A percentile compares a stretch with the other conserved stretches of the same genome.
phyloP scores from a whole-genome alignment of 257 asterid genomes.

The Solanum clarkiae region DNA sequence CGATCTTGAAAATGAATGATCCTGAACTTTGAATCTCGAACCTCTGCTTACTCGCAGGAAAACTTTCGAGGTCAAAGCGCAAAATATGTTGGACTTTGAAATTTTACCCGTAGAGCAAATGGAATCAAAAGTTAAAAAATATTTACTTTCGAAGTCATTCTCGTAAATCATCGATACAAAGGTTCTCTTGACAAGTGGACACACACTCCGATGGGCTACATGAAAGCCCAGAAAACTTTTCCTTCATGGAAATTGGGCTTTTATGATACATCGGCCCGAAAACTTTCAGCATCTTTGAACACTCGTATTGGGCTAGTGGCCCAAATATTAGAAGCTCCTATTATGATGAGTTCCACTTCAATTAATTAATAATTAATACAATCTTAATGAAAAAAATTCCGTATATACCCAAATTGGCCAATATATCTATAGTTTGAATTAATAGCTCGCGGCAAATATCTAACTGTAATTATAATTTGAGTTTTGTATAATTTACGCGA shows the following conservation, averaged over 20 bases:
- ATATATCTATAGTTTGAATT: no score
- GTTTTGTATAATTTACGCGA: no score
- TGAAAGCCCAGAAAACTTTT: not conserved
- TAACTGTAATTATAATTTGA: no score
- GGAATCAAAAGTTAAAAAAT: not conserved
- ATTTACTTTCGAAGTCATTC: not conserved
- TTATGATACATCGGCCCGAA: not conserved
- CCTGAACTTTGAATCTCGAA: not conserved
- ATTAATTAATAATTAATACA: no score
- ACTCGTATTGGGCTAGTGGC: not conserved
- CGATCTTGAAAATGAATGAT: not conserved
- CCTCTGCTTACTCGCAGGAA: not conserved
- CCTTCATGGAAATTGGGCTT: not conserved
- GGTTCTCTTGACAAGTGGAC: not conserved
- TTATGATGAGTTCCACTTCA: no score
- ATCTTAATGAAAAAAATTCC: no score
- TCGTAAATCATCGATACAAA: not conserved
- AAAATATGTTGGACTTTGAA: not conserved
- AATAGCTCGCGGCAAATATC: rapidly evolving
- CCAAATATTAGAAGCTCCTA: not conserved
- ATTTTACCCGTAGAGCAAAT: not conserved
- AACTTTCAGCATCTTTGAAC: not conserved
- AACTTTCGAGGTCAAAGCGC: not conserved
- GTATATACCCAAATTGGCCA: no score
- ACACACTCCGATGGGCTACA: not conserved